Evolutionary conservation across 2,329 filamentous ascomycete genomes (phyloP).

Genomic region (Fusarium sp.): DNA sequence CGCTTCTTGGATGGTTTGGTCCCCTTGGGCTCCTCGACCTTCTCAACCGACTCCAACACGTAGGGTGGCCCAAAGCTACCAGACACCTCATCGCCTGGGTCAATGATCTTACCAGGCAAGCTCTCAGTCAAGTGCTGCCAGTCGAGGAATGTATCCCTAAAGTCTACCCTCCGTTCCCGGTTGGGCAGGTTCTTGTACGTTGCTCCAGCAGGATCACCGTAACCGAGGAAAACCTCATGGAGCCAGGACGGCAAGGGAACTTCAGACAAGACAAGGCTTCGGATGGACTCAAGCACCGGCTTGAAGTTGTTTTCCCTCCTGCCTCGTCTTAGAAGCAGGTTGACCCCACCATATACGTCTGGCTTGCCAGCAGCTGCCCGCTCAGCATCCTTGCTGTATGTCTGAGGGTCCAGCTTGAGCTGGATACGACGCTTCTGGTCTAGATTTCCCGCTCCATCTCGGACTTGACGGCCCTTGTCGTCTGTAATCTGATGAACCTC

Average conservation of each 20-base stretch:
- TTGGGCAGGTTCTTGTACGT: conserved; percentile 87
- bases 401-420: conserved; percentile 82
- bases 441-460: conserved; percentile 69
- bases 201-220: conserved; percentile 90
- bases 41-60: conserved; percentile 76
- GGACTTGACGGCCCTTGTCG: conserved; percentile 81
- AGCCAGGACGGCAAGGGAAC: conserved; percentile 91
- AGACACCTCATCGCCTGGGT: conserved; percentile 78
- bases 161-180: conserved; percentile 83
- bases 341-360: conserved; percentile 86
- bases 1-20: conserved; percentile 85
- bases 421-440: conserved; percentile 81
- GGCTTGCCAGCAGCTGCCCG: conserved; percentile 73
- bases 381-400: conserved; percentile 83
- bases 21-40: conserved; percentile 62
- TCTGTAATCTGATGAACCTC: conserved; percentile 89
- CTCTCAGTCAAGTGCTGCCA: conserved; percentile 95
- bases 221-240: conserved; percentile 97
- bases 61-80: conserved; percentile 89
- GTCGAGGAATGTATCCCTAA: conserved; percentile 92
- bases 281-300: conserved; percentile 91
- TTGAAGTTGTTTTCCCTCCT: conserved; percentile 98
- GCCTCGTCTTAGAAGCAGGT: conserved; percentile 84
- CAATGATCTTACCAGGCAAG: conserved; percentile 86
- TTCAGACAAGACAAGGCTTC: conserved; percentile 84